Evolutionary conservation across 1,284 basidiomycete genomes (phyloP).

Genomic region (Flammula alnicola): DNA sequence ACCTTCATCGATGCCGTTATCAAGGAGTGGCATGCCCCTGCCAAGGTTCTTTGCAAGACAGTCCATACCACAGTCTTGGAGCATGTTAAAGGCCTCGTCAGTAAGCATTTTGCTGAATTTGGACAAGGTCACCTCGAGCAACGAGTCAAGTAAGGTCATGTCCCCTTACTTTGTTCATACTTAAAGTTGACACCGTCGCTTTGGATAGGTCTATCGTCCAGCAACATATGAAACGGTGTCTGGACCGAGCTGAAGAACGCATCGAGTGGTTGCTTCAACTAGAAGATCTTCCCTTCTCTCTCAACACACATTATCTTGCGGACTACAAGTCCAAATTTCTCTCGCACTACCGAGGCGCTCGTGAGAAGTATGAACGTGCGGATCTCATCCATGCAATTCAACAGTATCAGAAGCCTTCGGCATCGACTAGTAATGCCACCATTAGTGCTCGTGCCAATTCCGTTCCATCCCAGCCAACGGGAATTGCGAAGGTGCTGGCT

Average conservation of each 20-base stretch:
- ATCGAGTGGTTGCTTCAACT: slow-evolving; percentile 58
- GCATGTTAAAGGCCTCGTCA: slow-evolving; percentile 47
- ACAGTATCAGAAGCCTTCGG: slow-evolving; percentile 16
- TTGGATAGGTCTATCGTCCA: slow-evolving; percentile 21
- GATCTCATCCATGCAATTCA: slow-evolving; percentile 35
- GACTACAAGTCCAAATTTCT: slow-evolving; percentile 65
- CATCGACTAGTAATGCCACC: too few relatives aligned
- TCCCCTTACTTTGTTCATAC: neutral
- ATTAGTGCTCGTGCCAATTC: too few relatives aligned
- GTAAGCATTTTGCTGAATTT: slow-evolving; percentile 54
- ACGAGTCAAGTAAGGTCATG: slow-evolving; percentile 51
- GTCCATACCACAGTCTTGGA: slow-evolving; percentile 44
- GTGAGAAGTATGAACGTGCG: slow-evolving; percentile 37
- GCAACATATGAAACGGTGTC: slow-evolving; percentile 27
- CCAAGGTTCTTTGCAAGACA: slow-evolving; percentile 50
- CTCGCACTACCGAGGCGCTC: slow-evolving; percentile 47
- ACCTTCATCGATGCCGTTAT: slow-evolving; percentile 52
- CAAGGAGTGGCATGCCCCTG: slow-evolving; percentile 53
- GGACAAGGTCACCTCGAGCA: slow-evolving; percentile 56
- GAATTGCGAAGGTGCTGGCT: slow-evolving; percentile 43
- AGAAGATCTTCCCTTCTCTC: slow-evolving; percentile 56
- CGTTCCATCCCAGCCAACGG: slow-evolving; percentile 15
- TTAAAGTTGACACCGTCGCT: neutral
- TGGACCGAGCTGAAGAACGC: slow-evolving; percentile 41
- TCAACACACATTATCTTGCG: slow-evolving; percentile 61